Evolutionary conservation across 352 stramenopile genomes (phyloP).

Genomic region (Saprolegnia parasitica): DNA sequence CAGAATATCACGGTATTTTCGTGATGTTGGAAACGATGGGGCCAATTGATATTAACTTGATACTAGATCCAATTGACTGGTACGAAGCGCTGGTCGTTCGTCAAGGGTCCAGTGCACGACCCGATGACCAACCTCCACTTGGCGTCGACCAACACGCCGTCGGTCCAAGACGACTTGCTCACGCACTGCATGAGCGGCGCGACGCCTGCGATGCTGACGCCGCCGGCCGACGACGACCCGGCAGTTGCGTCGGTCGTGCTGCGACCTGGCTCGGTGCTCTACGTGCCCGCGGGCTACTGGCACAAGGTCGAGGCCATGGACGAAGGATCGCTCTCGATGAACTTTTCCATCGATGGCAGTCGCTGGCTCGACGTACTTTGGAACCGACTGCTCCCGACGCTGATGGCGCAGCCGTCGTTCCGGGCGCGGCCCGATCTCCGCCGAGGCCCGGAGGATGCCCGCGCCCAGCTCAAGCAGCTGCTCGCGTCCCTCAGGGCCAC

Average conservation of each 20-base stretch:
- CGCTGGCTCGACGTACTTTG: slow-evolving; percentile 14
- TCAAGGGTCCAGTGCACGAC: slow-evolving; percentile 9
- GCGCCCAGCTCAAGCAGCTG: slow-evolving; percentile 3
- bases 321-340: slow-evolving; percentile 25
- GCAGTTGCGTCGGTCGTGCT: not conserved
- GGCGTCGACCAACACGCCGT: slow-evolving; percentile 19
- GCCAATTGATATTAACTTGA: no score
- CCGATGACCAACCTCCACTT: slow-evolving; percentile 15
- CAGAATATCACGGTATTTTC: slow-evolving; percentile 12
- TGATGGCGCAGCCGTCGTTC: not conserved
- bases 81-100: slow-evolving; percentile 12
- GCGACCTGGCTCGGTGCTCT: slow-evolving; percentile 5
- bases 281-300: slow-evolving; percentile 16
- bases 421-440: slow-evolving; percentile 2
- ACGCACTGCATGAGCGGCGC: not conserved
- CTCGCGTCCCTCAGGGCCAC: not conserved
- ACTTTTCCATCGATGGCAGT: slow-evolving; percentile 19
- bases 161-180: slow-evolving; percentile 9
- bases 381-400: slow-evolving; percentile 6
- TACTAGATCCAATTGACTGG: slow-evolving; percentile 16
- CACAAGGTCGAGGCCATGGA: slow-evolving; percentile 9
- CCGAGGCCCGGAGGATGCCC: not conserved
- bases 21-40: no score
- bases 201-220: not conserved
- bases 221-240: slow-evolving; percentile 1